Conservation (phyloP, 352 stramenopile genomes). For the Phytopythium cucurbitacearum region DNA sequence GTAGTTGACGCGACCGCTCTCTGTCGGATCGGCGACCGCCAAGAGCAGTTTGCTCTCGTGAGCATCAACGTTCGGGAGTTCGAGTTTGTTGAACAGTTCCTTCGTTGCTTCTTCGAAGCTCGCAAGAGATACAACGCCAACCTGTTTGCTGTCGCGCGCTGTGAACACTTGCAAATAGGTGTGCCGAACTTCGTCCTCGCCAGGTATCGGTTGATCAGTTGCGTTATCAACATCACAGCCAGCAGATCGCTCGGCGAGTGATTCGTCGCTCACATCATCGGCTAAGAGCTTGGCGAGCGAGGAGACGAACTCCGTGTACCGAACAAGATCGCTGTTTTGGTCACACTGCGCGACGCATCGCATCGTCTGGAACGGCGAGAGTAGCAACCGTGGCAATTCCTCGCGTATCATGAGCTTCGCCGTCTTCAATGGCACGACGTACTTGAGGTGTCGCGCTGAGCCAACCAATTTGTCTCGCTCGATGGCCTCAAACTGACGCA, state of each 20-base stretch:
- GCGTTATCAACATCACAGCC: slow-evolving; percentile 14
- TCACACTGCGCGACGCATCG: slow-evolving; percentile 15
- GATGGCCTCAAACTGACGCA: slow-evolving; percentile 44
- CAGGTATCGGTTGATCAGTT: slow-evolving; percentile 12
- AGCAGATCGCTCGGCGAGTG: slow-evolving; percentile 19
- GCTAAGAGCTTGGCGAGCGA: slow-evolving; percentile 21
- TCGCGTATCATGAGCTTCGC: slow-evolving; percentile 35
- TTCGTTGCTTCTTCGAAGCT: slow-evolving; percentile 31
- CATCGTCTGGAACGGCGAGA: slow-evolving; percentile 47
- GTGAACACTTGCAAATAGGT: slow-evolving; percentile 30
- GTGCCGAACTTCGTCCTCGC: slow-evolving; percentile 26
- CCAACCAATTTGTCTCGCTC: slow-evolving; percentile 45
- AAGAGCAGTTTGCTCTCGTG: slow-evolving; percentile 24
- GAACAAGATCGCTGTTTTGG: slow-evolving; percentile 27
- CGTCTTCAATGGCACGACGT: slow-evolving; percentile 39
- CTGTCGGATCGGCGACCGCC: slow-evolving; percentile 36
- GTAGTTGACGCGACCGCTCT: slow-evolving; percentile 57
- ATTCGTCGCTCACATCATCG: slow-evolving; percentile 24
- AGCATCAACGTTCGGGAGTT: slow-evolving; percentile 15
- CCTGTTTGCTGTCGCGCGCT: slow-evolving; percentile 19
- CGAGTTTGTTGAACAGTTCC: slow-evolving; percentile 15
- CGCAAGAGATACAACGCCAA: slow-evolving; percentile 27
- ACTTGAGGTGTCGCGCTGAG: slow-evolving; percentile 42
- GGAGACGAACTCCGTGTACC: slow-evolving; percentile 36
- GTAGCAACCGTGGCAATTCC: slow-evolving; percentile 47